Base-by-base conservation (phyloP, 2,329 filamentous ascomycete genomes). In the Taxawa tesnikishii region DNA sequence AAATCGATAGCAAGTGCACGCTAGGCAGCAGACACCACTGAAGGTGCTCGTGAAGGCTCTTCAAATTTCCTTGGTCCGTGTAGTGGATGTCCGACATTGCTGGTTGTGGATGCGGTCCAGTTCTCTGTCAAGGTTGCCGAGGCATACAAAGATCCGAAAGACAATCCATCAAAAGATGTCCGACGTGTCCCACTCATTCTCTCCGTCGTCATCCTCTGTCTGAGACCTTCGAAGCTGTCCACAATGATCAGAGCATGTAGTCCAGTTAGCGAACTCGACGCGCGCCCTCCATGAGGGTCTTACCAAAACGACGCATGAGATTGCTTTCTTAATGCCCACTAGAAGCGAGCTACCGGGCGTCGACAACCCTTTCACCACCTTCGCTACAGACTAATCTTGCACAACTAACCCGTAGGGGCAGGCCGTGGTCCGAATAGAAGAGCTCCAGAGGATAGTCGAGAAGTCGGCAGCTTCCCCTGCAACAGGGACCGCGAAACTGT, bases 281-380 rank as follows among this genome's bases (percentile, higher is more conserved):
- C 82, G 80, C 69, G 78, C 72, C 70, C 74, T 75, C 56, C 62
- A 60, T 68, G 71, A 79, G 71, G 71, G 62, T 80, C 79, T 83
- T 79, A 79, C 71, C 78, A 62, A 69, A 64, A 52, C 70, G 73
- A 79, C 83, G 79, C 83, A 83, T 73, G 77, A 65, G 64, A 62
- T 62, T 59, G 55, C 23, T 62, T 67, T 61, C 65, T 68, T 75
- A 62, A 59, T 66, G 47, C 51, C 50, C 58, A 52, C 51, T 49
- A 29, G 29, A 31, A 26, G 21, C 32, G 31, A 39, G 38, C 40
- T n/a, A 50, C 49, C 48, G 46, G 45, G 52, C 47, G 38, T 45
- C 46, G 44, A 41, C 44, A 37, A 44, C 41, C 38, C 44, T 52
- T 54, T 54, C 43, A 37, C 42, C 42, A 37, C 34, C 31, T 40